Base-by-base conservation (phyloP, 1,284 basidiomycete genomes). In the Sutorius eximius region DNA sequence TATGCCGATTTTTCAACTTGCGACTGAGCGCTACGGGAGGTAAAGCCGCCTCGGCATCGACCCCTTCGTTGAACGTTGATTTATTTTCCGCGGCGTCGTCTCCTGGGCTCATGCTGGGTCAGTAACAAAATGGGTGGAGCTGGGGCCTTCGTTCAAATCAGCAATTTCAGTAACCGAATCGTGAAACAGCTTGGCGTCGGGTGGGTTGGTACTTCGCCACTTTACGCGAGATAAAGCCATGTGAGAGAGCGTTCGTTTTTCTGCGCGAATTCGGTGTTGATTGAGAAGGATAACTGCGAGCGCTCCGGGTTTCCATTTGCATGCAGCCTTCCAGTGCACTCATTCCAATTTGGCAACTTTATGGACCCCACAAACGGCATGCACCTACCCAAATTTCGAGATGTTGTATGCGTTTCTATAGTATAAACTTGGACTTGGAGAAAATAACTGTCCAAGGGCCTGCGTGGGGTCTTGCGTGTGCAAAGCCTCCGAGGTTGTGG, bases 1-100 rank as follows among this genome's bases (percentile, higher is more conserved):
- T 45, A 56, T 66, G 64, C 3, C 53, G 62, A 48, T 63, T 65
- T 49, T 68, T 65, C 16, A 68, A 45, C 47, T 60, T 43, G 34
- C 63, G 65, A 40, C 59, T 51, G 33, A 65, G 51, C 5, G 27
- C 46, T 2, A 33, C 9, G 13, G 38, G 27, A 22, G 27, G 24
- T 11, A 18, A 34, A 32, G 30, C 20, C 3, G 27, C 22, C 15
- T 9, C 34, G 2, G 43, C 13, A 7, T 37, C 37, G 10, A 52
- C 22, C 9, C 49, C 51, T 24, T 36, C 16, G 41, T 51, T 18
- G 37, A 44, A 42, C 10, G 44, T 20, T 1, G 44, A 32, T 37
- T 53, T 51, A 24, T 55, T 55, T 36, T 46, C 48, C 43, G 55
- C 8, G 8, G 5, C 10, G 33, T 10, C 8, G 34, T 30, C 40